Conservation (phyloP, 2,329 filamentous ascomycete genomes). For the Trichoderma sp. region DNA sequence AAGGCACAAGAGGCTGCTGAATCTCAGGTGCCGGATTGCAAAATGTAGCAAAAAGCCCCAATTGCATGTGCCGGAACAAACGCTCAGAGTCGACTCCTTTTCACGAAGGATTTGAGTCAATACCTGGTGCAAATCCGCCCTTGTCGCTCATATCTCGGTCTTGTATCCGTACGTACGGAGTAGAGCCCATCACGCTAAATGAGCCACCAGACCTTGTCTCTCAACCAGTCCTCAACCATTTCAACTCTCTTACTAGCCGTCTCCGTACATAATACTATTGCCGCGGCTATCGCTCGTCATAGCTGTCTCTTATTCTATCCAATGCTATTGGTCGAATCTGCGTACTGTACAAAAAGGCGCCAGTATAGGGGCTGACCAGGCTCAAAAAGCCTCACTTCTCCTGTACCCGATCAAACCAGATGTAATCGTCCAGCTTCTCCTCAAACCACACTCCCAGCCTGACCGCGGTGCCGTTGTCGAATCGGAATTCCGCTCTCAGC, state of each 20-base stretch:
- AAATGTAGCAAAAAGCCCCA: neutral
- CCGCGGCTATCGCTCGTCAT: neutral
- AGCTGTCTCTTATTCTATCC: neutral
- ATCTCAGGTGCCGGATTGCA: neutral
- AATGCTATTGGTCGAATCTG: neutral
- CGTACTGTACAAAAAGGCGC: neutral
- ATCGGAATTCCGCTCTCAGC: conserved; percentile 28
- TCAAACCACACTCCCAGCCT: conserved; percentile 4
- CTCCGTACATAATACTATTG: neutral
- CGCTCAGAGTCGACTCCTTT: neutral
- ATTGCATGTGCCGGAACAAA: neutral
- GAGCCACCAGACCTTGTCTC: neutral
- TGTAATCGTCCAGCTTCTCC: conserved; percentile 6
- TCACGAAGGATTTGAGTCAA: neutral
- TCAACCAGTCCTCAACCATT: neutral
- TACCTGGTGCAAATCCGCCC: neutral
- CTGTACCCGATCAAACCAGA: conserved; percentile 6
- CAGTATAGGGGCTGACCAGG: neutral
- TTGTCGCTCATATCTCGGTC: neutral
- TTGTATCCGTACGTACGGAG: too few relatives aligned
- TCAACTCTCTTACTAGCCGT: neutral
- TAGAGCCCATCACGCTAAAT: neutral
- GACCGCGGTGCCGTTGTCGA: conserved; percentile 25
- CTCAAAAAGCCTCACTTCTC: neutral
- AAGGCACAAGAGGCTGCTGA: too few relatives aligned